A percentile compares a stretch with the other conserved stretches of the same genome.
Evolutionary conservation across 176 grass and related monocot species (phyloP).

Genomic region (Avena eriantha): DNA sequence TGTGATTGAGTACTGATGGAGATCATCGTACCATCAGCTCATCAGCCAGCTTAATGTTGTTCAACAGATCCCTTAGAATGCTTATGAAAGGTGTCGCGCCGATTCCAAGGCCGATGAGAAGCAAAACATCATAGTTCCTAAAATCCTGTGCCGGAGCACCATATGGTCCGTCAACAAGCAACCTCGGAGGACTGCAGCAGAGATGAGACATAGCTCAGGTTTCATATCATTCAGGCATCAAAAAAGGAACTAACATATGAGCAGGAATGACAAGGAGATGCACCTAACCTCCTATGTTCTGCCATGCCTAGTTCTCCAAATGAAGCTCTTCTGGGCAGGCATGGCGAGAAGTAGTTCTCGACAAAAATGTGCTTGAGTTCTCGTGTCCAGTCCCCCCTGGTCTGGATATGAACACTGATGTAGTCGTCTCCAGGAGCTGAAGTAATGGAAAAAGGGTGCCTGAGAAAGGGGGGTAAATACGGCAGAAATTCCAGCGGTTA

Average conservation of each 20-base stretch:
- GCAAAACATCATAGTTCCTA: constrained; percentile 82
- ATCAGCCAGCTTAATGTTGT: constrained; percentile 83
- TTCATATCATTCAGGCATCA: not conserved
- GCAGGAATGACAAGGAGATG: not conserved
- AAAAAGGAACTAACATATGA: not conserved
- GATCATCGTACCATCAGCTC: constrained; percentile 50
- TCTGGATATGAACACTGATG: constrained; percentile 87
- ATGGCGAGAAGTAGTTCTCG: constrained; percentile 75
- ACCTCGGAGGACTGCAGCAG: constrained; percentile 62
- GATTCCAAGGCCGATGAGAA: constrained; percentile 77
- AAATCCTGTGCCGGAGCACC: constrained; percentile 82
- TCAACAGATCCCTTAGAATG: constrained; percentile 81
- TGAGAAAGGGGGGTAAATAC: constrained; percentile 13
- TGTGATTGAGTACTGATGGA: not conserved
- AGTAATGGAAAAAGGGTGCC: constrained; percentile 92
- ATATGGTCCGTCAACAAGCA: constrained; percentile 85
- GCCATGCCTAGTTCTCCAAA: constrained; percentile 59
- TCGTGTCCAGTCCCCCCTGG: constrained; percentile 84
- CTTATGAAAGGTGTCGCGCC: constrained; percentile 87
- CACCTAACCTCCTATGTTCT: constrained; percentile 67
- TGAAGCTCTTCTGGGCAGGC: constrained; percentile 53
- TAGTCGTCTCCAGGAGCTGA: constrained; percentile 91
- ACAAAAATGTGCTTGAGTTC: constrained; percentile 79
- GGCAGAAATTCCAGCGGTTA: not conserved
- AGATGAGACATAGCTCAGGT: constrained; percentile 30